Conservation (phyloP, 441 rosid genomes). For the Adansonia rubrostipa region DNA sequence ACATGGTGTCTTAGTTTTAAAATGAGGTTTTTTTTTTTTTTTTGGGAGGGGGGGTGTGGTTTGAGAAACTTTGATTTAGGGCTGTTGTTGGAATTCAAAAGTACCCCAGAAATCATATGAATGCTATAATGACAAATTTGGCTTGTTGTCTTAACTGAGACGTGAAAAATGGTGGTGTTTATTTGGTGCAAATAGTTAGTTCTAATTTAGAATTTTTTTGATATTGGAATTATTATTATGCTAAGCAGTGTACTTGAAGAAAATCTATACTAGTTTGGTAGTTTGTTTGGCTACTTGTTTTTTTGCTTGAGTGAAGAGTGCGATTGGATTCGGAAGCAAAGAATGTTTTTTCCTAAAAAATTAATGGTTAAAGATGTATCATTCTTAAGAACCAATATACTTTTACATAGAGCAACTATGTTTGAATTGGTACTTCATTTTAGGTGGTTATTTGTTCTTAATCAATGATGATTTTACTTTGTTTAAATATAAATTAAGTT, state of each 20-base stretch:
- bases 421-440: background rate
- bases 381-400: background rate
- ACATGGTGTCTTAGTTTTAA: background rate
- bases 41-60: too few species aligned
- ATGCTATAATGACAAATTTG: background rate
- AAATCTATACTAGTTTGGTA: background rate
- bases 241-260: background rate
- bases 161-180: background rate
- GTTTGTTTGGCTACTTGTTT: background rate
- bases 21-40: background rate
- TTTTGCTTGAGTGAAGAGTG: background rate
- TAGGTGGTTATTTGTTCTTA: background rate
- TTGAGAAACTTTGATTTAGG: background rate
- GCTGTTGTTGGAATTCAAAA: background rate
- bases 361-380: background rate
- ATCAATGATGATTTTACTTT: background rate
- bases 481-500: background rate
- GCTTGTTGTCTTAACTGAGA: background rate
- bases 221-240: background rate
- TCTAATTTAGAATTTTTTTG: slow-evolving; percentile 15
- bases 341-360: background rate
- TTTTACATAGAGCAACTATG: background rate
- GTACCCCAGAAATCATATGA: background rate
- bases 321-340: background rate
- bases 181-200: background rate